A percentile compares a stretch with the other conserved stretches of the same genome.
These are phyloP conservation scores for Sporisorium scitamineum DNA, from an alignment of 1,284 basidiomycete species.

Conservation along the genomic window DNA sequence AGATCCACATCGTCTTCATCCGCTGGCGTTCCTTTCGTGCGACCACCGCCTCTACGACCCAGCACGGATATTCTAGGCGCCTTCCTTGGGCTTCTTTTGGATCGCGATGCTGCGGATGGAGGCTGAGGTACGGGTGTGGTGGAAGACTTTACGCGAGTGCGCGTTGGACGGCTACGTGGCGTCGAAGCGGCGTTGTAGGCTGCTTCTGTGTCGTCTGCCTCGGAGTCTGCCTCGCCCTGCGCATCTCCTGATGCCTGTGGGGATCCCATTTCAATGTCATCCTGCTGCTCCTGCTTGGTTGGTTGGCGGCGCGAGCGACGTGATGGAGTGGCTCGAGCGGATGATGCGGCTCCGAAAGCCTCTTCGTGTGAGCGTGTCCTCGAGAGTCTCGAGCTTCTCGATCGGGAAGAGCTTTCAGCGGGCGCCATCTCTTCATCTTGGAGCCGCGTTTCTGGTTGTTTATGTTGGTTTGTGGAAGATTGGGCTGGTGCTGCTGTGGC, in stretches of 20 bases:
- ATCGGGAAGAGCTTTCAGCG: constrained; percentile 22
- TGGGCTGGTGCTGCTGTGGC: constrained; percentile 1
- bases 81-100: constrained; percentile 29
- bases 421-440: constrained; percentile 32
- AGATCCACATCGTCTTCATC: constrained; percentile 26
- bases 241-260: constrained; percentile 16
- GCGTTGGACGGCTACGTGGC: constrained; percentile 28
- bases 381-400: constrained; percentile 27
- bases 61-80: constrained; percentile 22
- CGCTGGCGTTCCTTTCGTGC: constrained; percentile 13
- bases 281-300: constrained; percentile 24
- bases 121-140: constrained; percentile 34
- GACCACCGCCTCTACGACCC: constrained; percentile 12
- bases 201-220: constrained; percentile 11
- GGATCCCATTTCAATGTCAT: constrained; percentile 22
- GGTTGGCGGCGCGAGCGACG: constrained; percentile 42
- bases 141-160: constrained; percentile 29
- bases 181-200: constrained; percentile 12
- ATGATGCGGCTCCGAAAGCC: constrained; percentile 16
- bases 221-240: constrained; percentile 6
- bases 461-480: neutral
- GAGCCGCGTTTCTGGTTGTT: neutral
- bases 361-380: constrained; percentile 36
- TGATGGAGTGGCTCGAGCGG: constrained; percentile 28
- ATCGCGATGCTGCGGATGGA: constrained; percentile 12